phyloP scores from a whole-genome alignment of 2,329 filamentous ascomycete species.

The Ceratocystis alfenasii region DNA sequence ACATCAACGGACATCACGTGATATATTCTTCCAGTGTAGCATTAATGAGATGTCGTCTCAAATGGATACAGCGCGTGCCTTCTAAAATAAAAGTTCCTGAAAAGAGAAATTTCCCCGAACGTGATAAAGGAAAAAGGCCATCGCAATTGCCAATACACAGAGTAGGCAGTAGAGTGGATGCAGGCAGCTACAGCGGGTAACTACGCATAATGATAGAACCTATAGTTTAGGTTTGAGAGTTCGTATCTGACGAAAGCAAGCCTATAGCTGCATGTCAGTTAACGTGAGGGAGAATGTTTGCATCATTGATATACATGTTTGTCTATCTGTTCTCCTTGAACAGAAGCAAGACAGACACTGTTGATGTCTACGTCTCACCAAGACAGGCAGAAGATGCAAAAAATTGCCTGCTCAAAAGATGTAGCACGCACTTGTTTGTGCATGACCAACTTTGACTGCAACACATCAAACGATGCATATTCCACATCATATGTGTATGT shows the following conservation, averaged over 20 bases:
- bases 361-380: no score
- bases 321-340: neutral
- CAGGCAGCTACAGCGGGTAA: neutral
- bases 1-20: neutral
- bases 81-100: slow-evolving; percentile 1
- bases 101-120: neutral
- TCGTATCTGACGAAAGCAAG: neutral
- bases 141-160: neutral
- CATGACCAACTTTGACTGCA: neutral
- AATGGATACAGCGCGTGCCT: slow-evolving; percentile 2
- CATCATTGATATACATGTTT: no score
- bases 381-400: neutral
- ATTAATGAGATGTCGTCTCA: slow-evolving; percentile 3
- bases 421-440: neutral
- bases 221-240: neutral
- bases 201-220: no score
- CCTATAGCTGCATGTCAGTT: no score
- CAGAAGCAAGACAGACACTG: neutral
- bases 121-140: neutral
- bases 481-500: neutral
- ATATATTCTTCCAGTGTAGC: neutral
- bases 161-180: neutral
- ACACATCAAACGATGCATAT: neutral
- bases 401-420: neutral
- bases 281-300: no score